Evolutionary conservation across 169 alveolate species (phyloP), one percentile per base, ranked within the genome.

Genomic region (Cryptosporidium parvum): DNA sequence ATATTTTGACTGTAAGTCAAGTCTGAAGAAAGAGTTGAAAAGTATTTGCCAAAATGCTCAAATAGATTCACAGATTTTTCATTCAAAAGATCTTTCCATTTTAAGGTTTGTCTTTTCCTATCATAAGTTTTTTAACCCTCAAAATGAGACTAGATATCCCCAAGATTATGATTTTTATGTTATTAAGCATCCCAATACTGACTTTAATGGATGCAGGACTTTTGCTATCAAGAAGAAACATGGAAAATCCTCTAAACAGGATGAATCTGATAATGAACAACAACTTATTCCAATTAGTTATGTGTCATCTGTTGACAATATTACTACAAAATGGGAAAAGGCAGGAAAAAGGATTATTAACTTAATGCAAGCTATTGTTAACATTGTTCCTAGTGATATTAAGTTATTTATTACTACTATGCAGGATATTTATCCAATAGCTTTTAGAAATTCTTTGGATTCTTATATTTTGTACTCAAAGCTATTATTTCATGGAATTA

Each of bases 181-280:
- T 14, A 44, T 80, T 10, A 80, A 29, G 42, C 89, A 80, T 31
- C 89, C 89, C 42, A 80, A 42, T 80, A 26, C 39, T n/a, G 89
- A 80, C 31, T 62, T 44, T 23, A 80, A 80, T 51, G 69, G 75
- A 5, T 62, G 73, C 29, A 80, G 89, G 44, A 80, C 89, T 31
- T 61, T 80, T 61, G 73, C 89, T 12, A 7, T 80, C n/a, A 67
- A 44, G 21, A 62, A 80, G 14, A 59, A 33, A 29, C 23, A 3
- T n/a, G 37, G 23, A 35, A 7, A 21, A 0, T 33, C 58, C 9
- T 18, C 52, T 65, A 5, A 51, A 16, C 58, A 73, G 2, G 45
- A 26, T 1, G 9, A n/a, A 4, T 42, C 45, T 61, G 51, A 37
- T 61, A 33, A 37, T 26, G 12, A 80, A n/a, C 29, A 31, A 16